Evolutionary conservation across 495 filamentous ascomycete species (phyloP).

Genomic region (Aspergillus mulundensis): DNA sequence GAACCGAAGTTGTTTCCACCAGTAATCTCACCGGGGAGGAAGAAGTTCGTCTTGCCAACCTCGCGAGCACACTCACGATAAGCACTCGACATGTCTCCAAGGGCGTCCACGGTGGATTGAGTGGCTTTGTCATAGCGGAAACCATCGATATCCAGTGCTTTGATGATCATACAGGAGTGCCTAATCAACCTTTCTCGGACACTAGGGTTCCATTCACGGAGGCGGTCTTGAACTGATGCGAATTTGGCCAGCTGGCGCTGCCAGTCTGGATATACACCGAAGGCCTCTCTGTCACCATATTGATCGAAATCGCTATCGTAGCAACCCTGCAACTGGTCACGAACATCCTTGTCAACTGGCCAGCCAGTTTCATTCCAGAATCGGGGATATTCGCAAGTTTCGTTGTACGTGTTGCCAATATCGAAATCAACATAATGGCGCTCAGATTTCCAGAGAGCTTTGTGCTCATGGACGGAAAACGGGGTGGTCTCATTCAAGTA

Average conservation of each 20-base stretch:
- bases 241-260: conserved; percentile 68
- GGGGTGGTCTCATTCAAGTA: conserved; percentile 63
- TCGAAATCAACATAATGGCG: conserved; percentile 61
- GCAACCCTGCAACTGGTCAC: conserved; percentile 51
- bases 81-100: conserved; percentile 51
- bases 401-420: conserved; percentile 54
- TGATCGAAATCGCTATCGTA: conserved; percentile 69
- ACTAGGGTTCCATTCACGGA: conserved; percentile 64
- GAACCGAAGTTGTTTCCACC: conserved; percentile 60
- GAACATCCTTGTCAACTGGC: conserved; percentile 43
- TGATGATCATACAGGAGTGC: conserved; percentile 64
- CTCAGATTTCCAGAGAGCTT: conserved; percentile 53
- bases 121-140: conserved; percentile 69
- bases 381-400: conserved; percentile 58
- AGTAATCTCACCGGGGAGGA: conserved; percentile 62
- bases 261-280: conserved; percentile 66
- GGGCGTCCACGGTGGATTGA: conserved; percentile 61
- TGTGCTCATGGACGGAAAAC: conserved; percentile 54
- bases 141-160: conserved; percentile 63
- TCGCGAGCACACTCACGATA: conserved; percentile 54
- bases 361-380: conserved; percentile 65
- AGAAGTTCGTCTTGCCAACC: conserved; percentile 60
- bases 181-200: conserved; percentile 56
- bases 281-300: conserved; percentile 66
- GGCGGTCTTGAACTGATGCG: conserved; percentile 69